Conservation (phyloP, 2,329 filamentous ascomycete genomes). For the Hypoxylon rubiginosum region DNA sequence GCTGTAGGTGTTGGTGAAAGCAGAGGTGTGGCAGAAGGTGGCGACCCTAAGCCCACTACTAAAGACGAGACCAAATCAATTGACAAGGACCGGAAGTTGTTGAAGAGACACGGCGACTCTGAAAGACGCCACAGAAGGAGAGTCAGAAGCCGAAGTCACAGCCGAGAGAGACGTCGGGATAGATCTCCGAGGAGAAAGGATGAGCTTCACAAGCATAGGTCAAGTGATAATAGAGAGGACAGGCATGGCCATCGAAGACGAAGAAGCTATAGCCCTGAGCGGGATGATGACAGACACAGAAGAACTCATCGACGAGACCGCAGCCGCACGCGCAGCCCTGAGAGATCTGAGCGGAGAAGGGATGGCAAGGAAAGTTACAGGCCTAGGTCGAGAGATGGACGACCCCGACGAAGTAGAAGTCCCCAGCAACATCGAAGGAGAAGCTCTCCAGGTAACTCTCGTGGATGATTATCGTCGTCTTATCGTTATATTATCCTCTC, state of each 20-base stretch:
- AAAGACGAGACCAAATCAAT: slow-evolving; percentile 41
- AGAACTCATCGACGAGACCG: slow-evolving; percentile 39
- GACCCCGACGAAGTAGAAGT: slow-evolving; percentile 43
- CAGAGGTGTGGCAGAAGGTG: slow-evolving; percentile 48
- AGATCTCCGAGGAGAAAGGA: slow-evolving; percentile 48
- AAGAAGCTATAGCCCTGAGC: slow-evolving; percentile 42
- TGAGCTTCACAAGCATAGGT: slow-evolving; percentile 37
- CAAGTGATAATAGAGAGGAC: slow-evolving; percentile 61
- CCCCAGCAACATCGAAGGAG: slow-evolving; percentile 38
- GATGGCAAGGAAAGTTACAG: slow-evolving; percentile 39
- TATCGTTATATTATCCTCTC: neutral
- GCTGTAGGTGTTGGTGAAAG: slow-evolving; percentile 70
- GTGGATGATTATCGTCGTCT: neutral
- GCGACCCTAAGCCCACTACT: slow-evolving; percentile 25
- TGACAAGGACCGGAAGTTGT: slow-evolving; percentile 39
- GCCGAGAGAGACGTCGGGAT: slow-evolving; percentile 46
- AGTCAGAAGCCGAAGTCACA: slow-evolving; percentile 52
- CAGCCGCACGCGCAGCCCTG: slow-evolving; percentile 44
- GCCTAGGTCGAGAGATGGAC: slow-evolving; percentile 44
- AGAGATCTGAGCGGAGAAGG: slow-evolving; percentile 36
- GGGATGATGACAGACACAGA: slow-evolving; percentile 33
- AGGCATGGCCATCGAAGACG: slow-evolving; percentile 58
- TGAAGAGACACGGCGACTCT: slow-evolving; percentile 49
- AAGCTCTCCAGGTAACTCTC: slow-evolving; percentile 29
- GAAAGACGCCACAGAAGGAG: slow-evolving; percentile 53